A percentile compares a stretch with the other conserved stretches of the same genome.
phyloP scores from a whole-genome alignment of 129 eudicot genomes.

The Centella asiatica region DNA sequence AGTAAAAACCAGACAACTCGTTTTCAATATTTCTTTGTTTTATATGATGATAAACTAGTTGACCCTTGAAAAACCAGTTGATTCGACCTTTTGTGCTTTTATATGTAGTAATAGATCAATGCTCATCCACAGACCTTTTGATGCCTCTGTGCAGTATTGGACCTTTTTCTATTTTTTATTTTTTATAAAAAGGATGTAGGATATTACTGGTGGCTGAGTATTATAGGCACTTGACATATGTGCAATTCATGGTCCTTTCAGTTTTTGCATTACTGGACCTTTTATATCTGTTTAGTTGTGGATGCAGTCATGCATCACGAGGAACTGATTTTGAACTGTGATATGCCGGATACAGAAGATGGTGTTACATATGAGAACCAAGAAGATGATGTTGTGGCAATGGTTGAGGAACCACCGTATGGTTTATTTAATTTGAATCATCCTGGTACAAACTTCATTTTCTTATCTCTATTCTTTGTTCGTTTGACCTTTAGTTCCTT shows the following conservation, averaged over 20 bases:
- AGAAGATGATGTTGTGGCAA: slow-evolving; percentile 55
- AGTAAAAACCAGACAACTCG: no score
- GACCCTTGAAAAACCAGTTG: no score
- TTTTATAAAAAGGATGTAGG: no score
- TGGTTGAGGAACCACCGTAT: slow-evolving; percentile 52
- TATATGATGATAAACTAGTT: no score
- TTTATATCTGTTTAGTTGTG: slow-evolving; percentile 11
- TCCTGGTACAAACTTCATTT: slow-evolving; percentile 16
- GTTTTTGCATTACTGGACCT: background rate
- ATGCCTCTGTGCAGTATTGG: no score
- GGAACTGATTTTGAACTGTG: slow-evolving; percentile 45
- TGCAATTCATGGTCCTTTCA: background rate
- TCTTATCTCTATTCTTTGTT: background rate
- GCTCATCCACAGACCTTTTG: no score
- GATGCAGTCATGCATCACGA: slow-evolving; percentile 34
- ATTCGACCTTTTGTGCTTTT: no score
- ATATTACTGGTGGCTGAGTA: no score
- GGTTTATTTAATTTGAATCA: slow-evolving; percentile 11
- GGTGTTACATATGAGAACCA: slow-evolving; percentile 44
- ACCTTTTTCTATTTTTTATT: no score
- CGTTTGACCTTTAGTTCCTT: background rate
- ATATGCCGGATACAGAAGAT: slow-evolving; percentile 44
- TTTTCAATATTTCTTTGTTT: no score
- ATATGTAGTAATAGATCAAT: no score
- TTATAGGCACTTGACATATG: no score